Evolutionary conservation across 768 basidiomycete species (phyloP).

Genomic region (Tylopilus plumbeoviolaceoides): DNA sequence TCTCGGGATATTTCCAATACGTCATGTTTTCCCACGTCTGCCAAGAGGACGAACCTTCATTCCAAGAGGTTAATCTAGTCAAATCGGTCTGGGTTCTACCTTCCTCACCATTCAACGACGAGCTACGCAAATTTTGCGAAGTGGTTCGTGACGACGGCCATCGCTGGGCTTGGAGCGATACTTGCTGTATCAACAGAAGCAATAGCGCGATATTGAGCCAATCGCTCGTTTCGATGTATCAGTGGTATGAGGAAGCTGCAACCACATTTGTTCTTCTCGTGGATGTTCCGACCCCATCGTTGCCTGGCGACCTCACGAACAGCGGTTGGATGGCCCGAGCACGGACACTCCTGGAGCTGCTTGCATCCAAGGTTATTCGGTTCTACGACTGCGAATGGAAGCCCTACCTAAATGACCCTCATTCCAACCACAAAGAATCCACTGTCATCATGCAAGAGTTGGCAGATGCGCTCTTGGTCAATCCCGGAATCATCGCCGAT

Average conservation of each 20-base stretch:
- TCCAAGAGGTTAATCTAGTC: not conserved
- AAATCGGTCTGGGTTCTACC: not conserved
- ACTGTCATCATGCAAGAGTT: not conserved
- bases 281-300: not conserved
- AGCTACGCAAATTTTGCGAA: not conserved
- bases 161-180: not conserved
- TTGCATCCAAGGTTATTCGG: slow-evolving; percentile 2
- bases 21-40: slow-evolving; percentile 14
- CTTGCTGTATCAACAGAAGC: not conserved
- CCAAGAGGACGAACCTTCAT: slow-evolving; percentile 1
- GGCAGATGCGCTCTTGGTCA: not conserved
- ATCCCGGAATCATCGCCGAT: not conserved
- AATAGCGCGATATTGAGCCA: not conserved
- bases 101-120: not conserved
- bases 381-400: slow-evolving; percentile 1
- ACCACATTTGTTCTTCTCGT: not conserved
- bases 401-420: not conserved
- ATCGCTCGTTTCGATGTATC: not conserved
- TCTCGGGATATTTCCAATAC: slow-evolving; percentile 10
- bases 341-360: slow-evolving; percentile 7
- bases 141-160: not conserved
- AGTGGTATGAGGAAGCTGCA: not conserved
- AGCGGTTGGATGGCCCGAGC: slow-evolving; percentile 1
- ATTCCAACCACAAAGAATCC: not conserved
- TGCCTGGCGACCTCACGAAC: not conserved